Evolutionary conservation across 2,329 filamentous ascomycete genomes (phyloP), one percentile per base, ranked within the genome.

Genomic region (Chaetomium olivaceum): DNA sequence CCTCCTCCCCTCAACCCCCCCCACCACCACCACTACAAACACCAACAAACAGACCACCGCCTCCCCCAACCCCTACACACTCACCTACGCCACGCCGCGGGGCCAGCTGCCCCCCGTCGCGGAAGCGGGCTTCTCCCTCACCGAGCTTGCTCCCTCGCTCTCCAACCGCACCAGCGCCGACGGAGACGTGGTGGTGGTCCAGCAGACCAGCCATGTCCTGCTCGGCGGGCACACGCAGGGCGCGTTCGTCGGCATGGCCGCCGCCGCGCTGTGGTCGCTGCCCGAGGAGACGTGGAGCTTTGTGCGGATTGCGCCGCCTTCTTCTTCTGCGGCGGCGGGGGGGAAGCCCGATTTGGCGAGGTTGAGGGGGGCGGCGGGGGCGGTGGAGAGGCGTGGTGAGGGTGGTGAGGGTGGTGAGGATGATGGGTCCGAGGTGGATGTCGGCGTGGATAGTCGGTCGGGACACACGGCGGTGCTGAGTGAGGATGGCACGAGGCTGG

Each of bases 211-310:
- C 71, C 94, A 92, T 70, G 86, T 97, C 14, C 79, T 97, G 25
- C 80, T 97, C 19, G 94, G 93, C 50, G 94, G 94, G 0, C 93
- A 97, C 75, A 96, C 93, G 0, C 82, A 87, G 71, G 78, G 81
- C 19, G 93, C 93, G 0, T 97, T 97, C 74, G 89, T 97, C 79
- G 96, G 97, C 76, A 97, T 96, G 90, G 96, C 92, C 64, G 91
- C 92, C 52, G 87, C 94, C 1, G 94, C 93, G 0, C 80, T 97
- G 1, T 97, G 93, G 82, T 93, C 88, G 62, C 81, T 97, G 7
- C 94, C 94, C 0, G 90, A 96, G 73, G 88, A 93, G 73, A 89
- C 86, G 61, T 98, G 94, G 94, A 89, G 87, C 31, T 97, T 94
- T 75, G 80, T 96, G 29, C 81, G 84, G 1, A 86, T 93, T n/a